A percentile compares a stretch with the other conserved stretches of the same genome.
Evolutionary conservation across 805 yeast species (phyloP).

Genomic region (Novakomyces olei): DNA sequence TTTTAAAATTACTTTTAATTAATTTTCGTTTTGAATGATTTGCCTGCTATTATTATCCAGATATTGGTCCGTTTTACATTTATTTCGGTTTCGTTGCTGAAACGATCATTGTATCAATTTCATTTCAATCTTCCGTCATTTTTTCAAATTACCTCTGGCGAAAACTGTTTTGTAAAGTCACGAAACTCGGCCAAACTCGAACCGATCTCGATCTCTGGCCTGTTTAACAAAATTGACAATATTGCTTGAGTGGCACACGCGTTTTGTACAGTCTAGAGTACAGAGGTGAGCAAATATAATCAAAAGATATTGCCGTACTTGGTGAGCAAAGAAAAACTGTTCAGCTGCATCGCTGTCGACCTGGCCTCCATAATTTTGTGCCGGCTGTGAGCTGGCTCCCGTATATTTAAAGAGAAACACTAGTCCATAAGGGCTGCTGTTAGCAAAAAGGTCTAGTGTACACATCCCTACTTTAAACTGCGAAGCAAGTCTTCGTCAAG

Average conservation of each 20-base stretch:
- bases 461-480: constrained; percentile 11
- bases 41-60: too few relatives aligned
- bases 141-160: not conserved
- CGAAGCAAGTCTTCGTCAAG: constrained; percentile 25
- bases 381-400: too few relatives aligned
- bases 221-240: constrained; percentile 31
- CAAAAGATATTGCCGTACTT: too few relatives aligned
- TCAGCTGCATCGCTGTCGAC: constrained; percentile 20
- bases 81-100: too few relatives aligned
- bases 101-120: constrained; percentile 6
- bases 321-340: constrained; percentile 36
- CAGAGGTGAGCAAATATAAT: too few relatives aligned
- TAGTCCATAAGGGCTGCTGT: constrained; percentile 31
- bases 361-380: constrained; percentile 10
- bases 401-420: constrained; percentile 41
- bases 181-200: constrained; percentile 25
- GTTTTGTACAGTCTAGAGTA: too few relatives aligned
- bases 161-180: constrained; percentile 27
- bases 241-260: constrained; percentile 63
- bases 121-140: constrained; percentile 10
- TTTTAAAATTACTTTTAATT: not conserved
- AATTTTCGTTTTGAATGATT: too few relatives aligned
- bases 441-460: not conserved
- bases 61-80: too few relatives aligned
- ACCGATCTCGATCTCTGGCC: constrained; percentile 24